A percentile compares a stretch with the other conserved stretches of the same genome.
phyloP scores from a whole-genome alignment of 1,284 basidiomycete species.

The Leccinum fuscescens region DNA sequence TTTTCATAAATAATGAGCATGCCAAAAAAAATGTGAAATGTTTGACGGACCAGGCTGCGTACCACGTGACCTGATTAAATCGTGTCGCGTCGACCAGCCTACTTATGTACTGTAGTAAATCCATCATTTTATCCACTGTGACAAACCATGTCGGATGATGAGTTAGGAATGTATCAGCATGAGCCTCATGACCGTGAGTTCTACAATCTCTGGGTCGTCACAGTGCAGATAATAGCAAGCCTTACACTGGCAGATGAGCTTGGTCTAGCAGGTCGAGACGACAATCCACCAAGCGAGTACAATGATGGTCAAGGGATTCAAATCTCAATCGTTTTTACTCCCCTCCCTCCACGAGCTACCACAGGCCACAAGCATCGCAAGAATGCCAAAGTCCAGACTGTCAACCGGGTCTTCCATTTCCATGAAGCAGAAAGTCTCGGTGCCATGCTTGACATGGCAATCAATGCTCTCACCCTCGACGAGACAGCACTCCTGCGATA shows the following conservation, averaged over 20 bases:
- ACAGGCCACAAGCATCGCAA: not conserved
- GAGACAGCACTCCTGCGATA: not conserved
- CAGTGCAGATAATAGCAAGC: not conserved
- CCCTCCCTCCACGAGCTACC: not conserved
- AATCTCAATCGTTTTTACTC: not conserved
- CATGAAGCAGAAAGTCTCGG: not conserved
- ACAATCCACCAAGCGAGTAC: not conserved
- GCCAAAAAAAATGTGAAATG: not conserved
- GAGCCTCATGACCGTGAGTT: not conserved
- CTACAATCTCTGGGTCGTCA: not conserved
- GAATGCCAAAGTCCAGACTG: not conserved
- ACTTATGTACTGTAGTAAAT: not conserved
- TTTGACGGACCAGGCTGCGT: not conserved
- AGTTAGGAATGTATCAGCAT: not conserved
- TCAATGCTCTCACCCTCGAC: not conserved
- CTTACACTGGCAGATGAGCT: not conserved
- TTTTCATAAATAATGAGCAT: not conserved
- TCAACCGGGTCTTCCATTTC: not conserved
- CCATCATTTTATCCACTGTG: not conserved
- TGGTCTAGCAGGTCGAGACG: not conserved
- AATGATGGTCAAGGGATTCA: not conserved
- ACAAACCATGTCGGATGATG: not conserved
- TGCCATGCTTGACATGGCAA: not conserved
- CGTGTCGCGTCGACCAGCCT: not conserved
- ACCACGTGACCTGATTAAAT: not conserved